Conservation (phyloP, 352 stramenopile genomes). For the Pythium rhizo-oryzae region DNA sequence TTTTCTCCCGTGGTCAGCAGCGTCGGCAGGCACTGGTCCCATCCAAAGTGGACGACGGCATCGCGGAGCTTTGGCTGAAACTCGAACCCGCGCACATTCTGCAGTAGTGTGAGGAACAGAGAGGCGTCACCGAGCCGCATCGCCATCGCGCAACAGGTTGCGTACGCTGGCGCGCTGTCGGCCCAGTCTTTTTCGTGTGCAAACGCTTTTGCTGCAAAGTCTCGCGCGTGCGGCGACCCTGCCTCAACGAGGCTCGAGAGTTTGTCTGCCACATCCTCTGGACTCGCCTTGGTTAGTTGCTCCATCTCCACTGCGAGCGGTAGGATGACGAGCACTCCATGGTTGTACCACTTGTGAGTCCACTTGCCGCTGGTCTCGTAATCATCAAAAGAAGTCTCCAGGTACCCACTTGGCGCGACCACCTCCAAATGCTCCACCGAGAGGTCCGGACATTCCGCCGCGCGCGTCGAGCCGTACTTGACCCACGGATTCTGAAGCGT, state of each 20-base stretch:
- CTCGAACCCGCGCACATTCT: not conserved
- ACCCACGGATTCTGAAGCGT: constrained; percentile 14
- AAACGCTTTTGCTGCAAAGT: no score
- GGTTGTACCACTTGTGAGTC: no score
- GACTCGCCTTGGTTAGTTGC: not conserved
- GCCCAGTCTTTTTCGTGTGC: no score
- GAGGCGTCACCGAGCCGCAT: not conserved
- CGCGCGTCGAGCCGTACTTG: constrained; percentile 8
- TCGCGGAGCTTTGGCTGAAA: not conserved
- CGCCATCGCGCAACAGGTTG: not conserved
- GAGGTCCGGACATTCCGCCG: no score
- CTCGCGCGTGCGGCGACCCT: no score
- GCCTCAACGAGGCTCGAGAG: no score
- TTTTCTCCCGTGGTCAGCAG: not conserved
- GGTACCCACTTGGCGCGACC: no score
- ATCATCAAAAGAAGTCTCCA: no score
- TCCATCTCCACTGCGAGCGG: constrained; percentile 11
- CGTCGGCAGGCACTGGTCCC: not conserved
- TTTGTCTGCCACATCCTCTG: no score
- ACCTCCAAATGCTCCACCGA: no score
- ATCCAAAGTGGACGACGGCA: constrained; percentile 2
- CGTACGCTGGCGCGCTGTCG: no score
- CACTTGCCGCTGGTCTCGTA: no score
- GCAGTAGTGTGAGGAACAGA: constrained; percentile 1
- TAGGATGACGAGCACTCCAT: constrained; percentile 10